A percentile compares a stretch with the other conserved stretches of the same genome.
These are phyloP conservation scores for Hypomontagnella submonticulosa DNA, from an alignment of 495 filamentous ascomycete genomes.

Conservation along the genomic window DNA sequence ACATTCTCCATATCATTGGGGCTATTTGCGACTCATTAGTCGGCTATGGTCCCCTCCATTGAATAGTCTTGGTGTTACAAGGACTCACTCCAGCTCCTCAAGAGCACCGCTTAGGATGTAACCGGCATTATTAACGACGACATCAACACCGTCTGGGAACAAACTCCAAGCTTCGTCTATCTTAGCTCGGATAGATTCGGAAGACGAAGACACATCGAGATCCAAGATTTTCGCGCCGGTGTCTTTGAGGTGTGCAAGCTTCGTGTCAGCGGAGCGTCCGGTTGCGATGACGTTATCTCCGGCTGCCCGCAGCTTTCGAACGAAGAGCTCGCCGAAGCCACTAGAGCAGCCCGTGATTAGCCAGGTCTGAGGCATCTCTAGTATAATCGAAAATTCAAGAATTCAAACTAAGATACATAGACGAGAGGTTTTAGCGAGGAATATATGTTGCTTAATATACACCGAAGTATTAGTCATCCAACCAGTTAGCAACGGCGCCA, in stretches of 20 bases:
- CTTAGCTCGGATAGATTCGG: conserved; percentile 49
- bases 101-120: conserved; percentile 51
- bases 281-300: conserved; percentile 68
- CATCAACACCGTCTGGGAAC: conserved; percentile 55
- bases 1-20: conserved; percentile 50
- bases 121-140: conserved; percentile 68
- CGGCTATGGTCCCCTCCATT: too few species aligned
- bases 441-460: too few species aligned
- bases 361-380: conserved; percentile 43
- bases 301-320: conserved; percentile 53
- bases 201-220: conserved; percentile 59
- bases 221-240: conserved; percentile 52
- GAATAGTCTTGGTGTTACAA: neutral
- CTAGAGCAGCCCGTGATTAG: conserved; percentile 60
- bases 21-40: conserved; percentile 14
- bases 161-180: conserved; percentile 47
- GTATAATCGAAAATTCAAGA: too few species aligned
- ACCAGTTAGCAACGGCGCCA: too few species aligned
- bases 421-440: too few species aligned
- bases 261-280: conserved; percentile 54
- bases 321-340: conserved; percentile 56
- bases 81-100: too few species aligned
- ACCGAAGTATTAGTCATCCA: too few species aligned
- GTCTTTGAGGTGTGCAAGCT: conserved; percentile 54
- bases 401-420: too few species aligned